Evolutionary conservation across 2,329 filamentous ascomycete genomes (phyloP).

Genomic region (Lasiodiplodia sp.): DNA sequence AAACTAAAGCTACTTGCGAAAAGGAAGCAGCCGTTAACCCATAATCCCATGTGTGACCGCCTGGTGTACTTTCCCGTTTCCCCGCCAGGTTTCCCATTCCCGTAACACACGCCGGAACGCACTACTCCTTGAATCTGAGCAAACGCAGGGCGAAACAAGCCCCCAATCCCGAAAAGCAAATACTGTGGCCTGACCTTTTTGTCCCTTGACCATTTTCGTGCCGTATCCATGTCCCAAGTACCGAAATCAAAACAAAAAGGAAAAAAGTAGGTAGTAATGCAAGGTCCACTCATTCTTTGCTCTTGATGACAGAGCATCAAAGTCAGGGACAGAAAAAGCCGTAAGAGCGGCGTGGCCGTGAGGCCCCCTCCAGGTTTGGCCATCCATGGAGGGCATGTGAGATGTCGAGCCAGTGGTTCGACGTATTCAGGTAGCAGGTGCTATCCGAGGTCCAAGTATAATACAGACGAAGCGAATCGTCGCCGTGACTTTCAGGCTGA

Average conservation of each 20-base stretch:
- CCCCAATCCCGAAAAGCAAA: slow-evolving; percentile 5
- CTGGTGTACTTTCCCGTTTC: neutral
- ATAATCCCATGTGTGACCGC: neutral
- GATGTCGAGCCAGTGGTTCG: slow-evolving; percentile 5
- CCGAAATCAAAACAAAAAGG: neutral
- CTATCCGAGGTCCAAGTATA: slow-evolving; percentile 15
- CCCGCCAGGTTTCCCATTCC: slow-evolving; percentile 8
- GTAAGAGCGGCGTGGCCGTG: slow-evolving; percentile 9
- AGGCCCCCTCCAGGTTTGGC: neutral
- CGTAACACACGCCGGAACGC: slow-evolving; percentile 16
- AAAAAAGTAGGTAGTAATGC: slow-evolving; percentile 21
- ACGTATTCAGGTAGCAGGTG: neutral
- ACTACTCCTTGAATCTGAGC: neutral
- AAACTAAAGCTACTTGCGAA: neutral
- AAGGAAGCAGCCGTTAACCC: neutral
- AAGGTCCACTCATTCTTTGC: slow-evolving; percentile 3
- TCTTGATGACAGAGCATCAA: neutral
- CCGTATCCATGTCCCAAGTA: neutral
- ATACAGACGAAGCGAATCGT: slow-evolving; percentile 8
- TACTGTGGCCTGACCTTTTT: slow-evolving; percentile 12
- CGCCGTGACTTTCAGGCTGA: slow-evolving; percentile 2
- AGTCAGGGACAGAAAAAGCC: neutral
- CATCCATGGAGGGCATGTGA: neutral
- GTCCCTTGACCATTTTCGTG: slow-evolving; percentile 13
- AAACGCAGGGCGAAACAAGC: slow-evolving; percentile 1